Evolutionary conservation across 1,284 basidiomycete species (phyloP), one percentile per base, ranked within the genome.

Genomic region (Ustilago sp.): DNA sequence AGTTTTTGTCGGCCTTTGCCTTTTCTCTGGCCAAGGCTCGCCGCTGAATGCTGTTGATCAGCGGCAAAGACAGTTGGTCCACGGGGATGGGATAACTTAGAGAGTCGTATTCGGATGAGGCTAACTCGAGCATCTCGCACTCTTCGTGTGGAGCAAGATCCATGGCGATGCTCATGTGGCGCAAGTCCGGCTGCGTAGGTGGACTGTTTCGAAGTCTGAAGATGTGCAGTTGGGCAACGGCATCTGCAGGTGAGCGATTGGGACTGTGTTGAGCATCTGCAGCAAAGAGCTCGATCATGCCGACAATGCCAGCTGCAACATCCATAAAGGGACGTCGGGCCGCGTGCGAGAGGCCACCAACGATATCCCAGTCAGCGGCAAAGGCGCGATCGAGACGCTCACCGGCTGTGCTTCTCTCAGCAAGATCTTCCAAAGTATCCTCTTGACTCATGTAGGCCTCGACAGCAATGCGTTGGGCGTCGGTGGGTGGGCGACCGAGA

Each of bases 301-400:
- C 74, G 2, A 76, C 48, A 36, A 76, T 61, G 19, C 74, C 74
- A 15, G 74, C 57, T 19, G 61, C 68, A 0, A 76, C 62, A 12
- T 76, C 74, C 74, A 76, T 76, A 28, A 76, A 76, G 6, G 74
- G 68, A 23, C 68, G 61, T 13, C 65, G 60, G 2, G 74, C 61
- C n/a, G 64, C 8, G 7, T 63, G 52, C 38, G 65, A 53, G 0
- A 76, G 59, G 13, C 65, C 52, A 15, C 74, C 74, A 9, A 76
- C 48, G n/a, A 51, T 62, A 12, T 76, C 68, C 74, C 74, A 76
- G 17, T 76, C 65, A 8, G 62, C 61, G 15, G 74, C 63, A 48
- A 76, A 71, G 19, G 68, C 74, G 7, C 39, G 61, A 4, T 76
- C 68, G 7, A 76, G 62, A 5, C 68, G 68, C 39, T 76, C 74